Base-by-base conservation (phyloP, 2,329 filamentous ascomycete species). In the Penicillium sp. region DNA sequence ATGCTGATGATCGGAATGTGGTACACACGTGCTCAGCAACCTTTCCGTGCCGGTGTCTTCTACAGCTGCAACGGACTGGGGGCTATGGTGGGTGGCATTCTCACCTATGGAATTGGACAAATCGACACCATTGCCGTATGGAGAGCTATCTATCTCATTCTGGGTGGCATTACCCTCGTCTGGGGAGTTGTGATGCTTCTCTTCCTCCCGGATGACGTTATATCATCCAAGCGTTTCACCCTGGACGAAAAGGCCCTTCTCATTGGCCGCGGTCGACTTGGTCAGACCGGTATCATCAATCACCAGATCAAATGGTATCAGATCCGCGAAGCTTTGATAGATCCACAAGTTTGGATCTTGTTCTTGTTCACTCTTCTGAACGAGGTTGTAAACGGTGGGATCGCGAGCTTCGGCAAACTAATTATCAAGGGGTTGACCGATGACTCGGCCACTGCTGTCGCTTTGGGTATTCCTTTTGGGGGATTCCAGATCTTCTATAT, bases 321-420 rank as follows among this genome's bases (percentile, higher is more conserved):
- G 57, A 77, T 83, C 36, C 72, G 74, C 0, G 81, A 83, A 61
- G 79, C 80, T 0, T 65, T 80, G 7, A 38, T 68, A 5, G 79
- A 81, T 52, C 71, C 76, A 0, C 78, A 81, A 62, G 73, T 80
- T 7, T 79, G 77, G 77, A 67, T 80, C 1, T 59, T 79, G 6
- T 78, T 78, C 52, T 58, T 79, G 1, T 81, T 77, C 53, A 76
- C 76, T 3, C 69, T 85, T 0, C 68, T 83, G 19, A 85, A 85
- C 55, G 82, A 85, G 62, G 70, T 76, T 2, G 78, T 84, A 61
- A 72, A 72, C 33, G 70, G 85, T 78, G 83, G 82, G 0, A 68
- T 83, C 9, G 78, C 82, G 6, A 84, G 82, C 61, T 85, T 85
- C 60, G 79, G 80, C 39, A 84, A 82, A 54, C 75, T 83, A 23